Evolutionary conservation across 208 protist genomes (phyloP).

Genomic region (Trypanosoma cruzi): DNA sequence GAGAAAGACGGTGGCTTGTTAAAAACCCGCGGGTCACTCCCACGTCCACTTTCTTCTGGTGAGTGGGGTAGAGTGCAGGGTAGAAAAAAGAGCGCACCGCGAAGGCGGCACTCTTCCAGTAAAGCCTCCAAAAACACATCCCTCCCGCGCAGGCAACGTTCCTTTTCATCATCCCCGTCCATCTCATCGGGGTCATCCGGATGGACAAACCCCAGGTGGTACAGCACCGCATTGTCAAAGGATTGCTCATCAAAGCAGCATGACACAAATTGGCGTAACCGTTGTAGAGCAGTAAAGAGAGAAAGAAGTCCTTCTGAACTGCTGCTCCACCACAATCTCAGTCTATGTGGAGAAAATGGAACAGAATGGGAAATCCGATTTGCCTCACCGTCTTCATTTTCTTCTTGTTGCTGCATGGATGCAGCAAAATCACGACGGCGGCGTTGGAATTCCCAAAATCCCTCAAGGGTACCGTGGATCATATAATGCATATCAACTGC

Average conservation of each 20-base stretch:
- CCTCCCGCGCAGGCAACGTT: background rate
- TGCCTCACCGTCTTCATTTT: background rate
- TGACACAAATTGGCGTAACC: conserved; percentile 21
- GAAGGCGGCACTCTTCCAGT: conserved; percentile 25
- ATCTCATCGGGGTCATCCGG: conserved; percentile 18
- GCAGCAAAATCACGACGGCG: background rate
- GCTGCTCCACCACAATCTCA: conserved; percentile 10
- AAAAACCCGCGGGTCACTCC: background rate
- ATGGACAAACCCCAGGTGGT: conserved; percentile 21
- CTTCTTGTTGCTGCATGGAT: background rate
- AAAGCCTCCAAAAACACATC: conserved; percentile 24
- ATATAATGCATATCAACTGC: background rate
- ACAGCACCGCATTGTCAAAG: conserved; percentile 22
- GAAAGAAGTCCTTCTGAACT: conserved; percentile 17
- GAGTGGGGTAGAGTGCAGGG: background rate
- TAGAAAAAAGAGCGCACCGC: conserved; percentile 23
- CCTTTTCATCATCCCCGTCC: background rate
- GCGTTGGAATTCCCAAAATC: conserved; percentile 13
- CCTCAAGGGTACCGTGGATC: conserved; percentile 12
- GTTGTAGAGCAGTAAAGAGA: conserved; percentile 25
- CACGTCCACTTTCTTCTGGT: background rate
- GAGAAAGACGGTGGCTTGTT: background rate
- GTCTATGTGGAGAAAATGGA: background rate
- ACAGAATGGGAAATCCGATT: background rate
- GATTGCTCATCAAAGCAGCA: conserved; percentile 28